Evolutionary conservation across 169 alveolate species (phyloP).

Genomic region (Eimeria maxima): DNA sequence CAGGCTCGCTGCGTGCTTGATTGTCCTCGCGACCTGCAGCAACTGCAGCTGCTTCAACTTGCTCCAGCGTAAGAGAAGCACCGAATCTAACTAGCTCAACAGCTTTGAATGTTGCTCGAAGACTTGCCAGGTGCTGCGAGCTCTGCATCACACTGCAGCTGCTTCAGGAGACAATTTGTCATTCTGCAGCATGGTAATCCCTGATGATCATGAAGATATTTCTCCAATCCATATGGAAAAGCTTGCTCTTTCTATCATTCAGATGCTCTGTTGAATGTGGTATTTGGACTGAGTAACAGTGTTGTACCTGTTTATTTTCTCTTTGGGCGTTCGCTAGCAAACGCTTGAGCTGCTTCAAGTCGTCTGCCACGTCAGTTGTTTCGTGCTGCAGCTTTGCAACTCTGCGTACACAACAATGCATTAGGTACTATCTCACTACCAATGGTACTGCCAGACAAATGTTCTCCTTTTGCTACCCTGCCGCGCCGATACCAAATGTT

Average conservation of each 20-base stretch:
- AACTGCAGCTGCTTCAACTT: conserved; percentile 71
- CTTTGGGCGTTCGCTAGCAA: conserved; percentile 2
- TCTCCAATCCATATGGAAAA: neutral
- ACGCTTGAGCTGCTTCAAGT: conserved; percentile 55
- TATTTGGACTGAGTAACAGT: neutral
- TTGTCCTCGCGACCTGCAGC: conserved; percentile 54
- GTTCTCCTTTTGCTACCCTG: neutral
- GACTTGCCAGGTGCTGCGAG: conserved; percentile 50
- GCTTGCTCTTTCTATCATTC: neutral
- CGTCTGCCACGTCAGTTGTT: conserved; percentile 43
- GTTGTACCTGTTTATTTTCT: conserved; percentile 51
- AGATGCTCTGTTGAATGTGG: neutral
- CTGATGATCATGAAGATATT: neutral
- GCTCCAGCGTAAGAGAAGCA: conserved; percentile 53
- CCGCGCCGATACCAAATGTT: neutral
- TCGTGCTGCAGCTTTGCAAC: conserved; percentile 58
- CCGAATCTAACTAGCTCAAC: conserved; percentile 67
- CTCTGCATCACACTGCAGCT: neutral
- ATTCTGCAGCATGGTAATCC: neutral
- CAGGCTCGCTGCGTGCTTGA: conserved; percentile 32
- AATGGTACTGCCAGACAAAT: neutral
- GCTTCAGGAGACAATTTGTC: neutral
- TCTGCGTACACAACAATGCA: neutral
- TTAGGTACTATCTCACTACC: neutral
- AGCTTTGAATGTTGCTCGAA: conserved; percentile 61